A percentile compares a stretch with the other conserved stretches of the same genome.
Conservation (phyloP, 768 basidiomycete species). For the Rickenella mellea region DNA sequence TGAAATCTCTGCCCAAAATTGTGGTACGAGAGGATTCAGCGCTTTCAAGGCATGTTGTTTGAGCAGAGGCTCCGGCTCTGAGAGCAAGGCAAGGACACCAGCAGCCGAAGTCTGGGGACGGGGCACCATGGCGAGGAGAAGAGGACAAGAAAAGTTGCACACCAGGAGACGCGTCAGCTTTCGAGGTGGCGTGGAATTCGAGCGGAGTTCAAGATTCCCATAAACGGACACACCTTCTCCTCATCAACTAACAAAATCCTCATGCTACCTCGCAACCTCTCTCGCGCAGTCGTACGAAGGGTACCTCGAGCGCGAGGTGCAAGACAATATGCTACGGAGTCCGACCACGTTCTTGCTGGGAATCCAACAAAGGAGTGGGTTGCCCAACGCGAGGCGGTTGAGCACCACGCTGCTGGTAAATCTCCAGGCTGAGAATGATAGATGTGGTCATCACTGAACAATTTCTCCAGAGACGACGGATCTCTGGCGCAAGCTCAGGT, state of each 20-base stretch:
- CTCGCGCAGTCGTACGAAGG: conserved; percentile 39
- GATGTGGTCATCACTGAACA: conserved; percentile 5
- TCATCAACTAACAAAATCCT: background rate
- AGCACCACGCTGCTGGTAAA: conserved; percentile 58
- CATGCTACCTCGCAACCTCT: conserved; percentile 16
- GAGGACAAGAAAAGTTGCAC: conserved; percentile 11
- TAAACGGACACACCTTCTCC: background rate
- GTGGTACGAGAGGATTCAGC: conserved; percentile 75
- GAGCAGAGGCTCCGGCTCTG: conserved; percentile 79
- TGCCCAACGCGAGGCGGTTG: conserved; percentile 44
- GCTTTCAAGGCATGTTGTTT: conserved; percentile 86
- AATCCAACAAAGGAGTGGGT: conserved; percentile 34
- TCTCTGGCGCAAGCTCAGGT: conserved; percentile 87
- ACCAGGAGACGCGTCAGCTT: conserved; percentile 36
- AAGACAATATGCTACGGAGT: conserved; percentile 19
- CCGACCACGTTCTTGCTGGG: conserved; percentile 27
- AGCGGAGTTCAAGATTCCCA: no score
- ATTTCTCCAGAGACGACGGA: conserved; percentile 51
- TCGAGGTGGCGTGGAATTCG: no score
- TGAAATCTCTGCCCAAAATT: conserved; percentile 98
- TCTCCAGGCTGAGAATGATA: conserved; percentile 8
- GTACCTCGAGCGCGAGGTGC: conserved; percentile 30
- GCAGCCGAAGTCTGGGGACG: conserved; percentile 75
- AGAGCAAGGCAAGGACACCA: conserved; percentile 84
- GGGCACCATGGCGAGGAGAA: conserved; percentile 43